Evolutionary conservation across 2,329 filamentous ascomycete species (phyloP).

Genomic region (Aspergillus floridensis): DNA sequence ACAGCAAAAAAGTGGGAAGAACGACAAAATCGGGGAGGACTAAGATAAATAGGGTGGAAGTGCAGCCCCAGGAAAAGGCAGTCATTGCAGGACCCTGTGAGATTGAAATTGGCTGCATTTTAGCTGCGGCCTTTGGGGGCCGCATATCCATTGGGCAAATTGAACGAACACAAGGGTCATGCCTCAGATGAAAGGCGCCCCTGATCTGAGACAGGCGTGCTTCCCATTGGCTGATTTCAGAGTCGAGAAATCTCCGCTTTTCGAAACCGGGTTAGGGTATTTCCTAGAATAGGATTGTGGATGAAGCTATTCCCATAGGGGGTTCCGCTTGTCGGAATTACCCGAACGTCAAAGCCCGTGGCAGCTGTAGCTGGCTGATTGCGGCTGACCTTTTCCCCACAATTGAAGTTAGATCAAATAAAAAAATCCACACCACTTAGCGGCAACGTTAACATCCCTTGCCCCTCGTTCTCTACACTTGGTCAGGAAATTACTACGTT

Average conservation of each 20-base stretch:
- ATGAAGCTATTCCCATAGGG: neutral
- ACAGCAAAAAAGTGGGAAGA: neutral
- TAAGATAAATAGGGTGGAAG: neutral
- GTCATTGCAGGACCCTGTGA: neutral
- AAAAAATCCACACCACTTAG: too few species aligned
- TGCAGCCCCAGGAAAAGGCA: neutral
- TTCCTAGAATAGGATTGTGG: neutral
- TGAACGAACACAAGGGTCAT: neutral
- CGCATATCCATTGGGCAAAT: neutral
- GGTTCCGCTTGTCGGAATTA: neutral
- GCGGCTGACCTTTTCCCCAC: too few species aligned
- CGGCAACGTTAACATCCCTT: too few species aligned
- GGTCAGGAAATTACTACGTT: too few species aligned
- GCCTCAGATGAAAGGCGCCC: neutral
- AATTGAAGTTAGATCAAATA: too few species aligned
- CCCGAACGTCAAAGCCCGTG: neutral
- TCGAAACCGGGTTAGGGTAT: neutral
- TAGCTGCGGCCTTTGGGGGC: neutral
- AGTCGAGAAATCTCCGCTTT: neutral
- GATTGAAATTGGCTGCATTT: neutral
- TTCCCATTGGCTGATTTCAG: neutral
- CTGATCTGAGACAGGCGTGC: neutral
- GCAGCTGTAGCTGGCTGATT: neutral
- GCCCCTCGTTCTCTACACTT: too few species aligned
- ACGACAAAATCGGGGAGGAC: neutral